Evolutionary conservation across 83 land plant genomes (phyloP).

Genomic region (Isoetes engelmannii): DNA sequence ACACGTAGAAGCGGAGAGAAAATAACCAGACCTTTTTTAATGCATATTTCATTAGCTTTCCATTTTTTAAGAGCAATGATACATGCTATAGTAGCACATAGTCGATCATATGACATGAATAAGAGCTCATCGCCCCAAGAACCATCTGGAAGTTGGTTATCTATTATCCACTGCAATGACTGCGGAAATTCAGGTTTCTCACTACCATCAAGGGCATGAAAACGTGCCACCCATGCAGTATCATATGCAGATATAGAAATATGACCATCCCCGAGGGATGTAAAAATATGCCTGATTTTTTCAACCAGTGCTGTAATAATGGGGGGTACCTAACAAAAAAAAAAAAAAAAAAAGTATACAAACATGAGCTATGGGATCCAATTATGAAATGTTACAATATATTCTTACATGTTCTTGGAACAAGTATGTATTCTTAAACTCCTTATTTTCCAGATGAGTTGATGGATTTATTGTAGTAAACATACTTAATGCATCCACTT

Average conservation of each 20-base stretch:
- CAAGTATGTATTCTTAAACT: too few relatives aligned
- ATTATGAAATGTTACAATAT: too few relatives aligned
- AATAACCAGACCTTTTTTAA: neutral
- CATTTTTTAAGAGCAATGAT: slow-evolving; percentile 2
- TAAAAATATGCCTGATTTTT: slow-evolving; percentile 7
- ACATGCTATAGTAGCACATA: slow-evolving; percentile 3
- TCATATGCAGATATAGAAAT: slow-evolving; percentile 17
- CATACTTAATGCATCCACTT: too few relatives aligned
- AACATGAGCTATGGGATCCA: too few relatives aligned
- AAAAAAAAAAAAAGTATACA: too few relatives aligned
- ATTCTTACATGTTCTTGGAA: too few relatives aligned
- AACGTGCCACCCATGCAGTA: slow-evolving; percentile 14
- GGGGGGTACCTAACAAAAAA: too few relatives aligned
- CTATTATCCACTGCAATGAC: neutral
- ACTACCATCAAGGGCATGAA: neutral
- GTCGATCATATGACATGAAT: neutral
- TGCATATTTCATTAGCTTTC: neutral
- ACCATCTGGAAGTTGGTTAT: slow-evolving; percentile 3
- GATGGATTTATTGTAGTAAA: too few relatives aligned
- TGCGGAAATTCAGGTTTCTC: neutral
- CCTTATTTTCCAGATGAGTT: too few relatives aligned
- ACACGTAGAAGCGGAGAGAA: neutral
- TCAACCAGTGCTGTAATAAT: too few relatives aligned
- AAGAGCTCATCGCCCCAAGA: neutral
- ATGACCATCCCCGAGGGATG: slow-evolving; percentile 5